Base-by-base conservation (phyloP, 116 monocot species). In the Trichopus zeylanicus region DNA sequence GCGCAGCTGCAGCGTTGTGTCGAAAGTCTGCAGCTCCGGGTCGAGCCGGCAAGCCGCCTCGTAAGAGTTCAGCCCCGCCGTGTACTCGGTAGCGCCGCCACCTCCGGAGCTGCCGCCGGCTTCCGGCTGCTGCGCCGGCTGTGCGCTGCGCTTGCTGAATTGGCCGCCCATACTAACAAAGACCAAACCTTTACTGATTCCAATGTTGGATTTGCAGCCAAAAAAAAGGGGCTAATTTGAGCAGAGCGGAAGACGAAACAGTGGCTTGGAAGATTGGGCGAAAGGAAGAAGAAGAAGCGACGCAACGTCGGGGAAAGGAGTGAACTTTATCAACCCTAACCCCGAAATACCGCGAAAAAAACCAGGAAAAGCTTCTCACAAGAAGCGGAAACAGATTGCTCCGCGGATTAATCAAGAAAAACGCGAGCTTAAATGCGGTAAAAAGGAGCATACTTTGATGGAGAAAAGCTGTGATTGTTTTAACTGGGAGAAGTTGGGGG, bases 21-120 rank as follows among this genome's bases (percentile, higher is more conserved):
- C 87, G 72, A 87, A 87, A 34, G 57, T 60, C 37, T 60, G 75
- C 15, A 86, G 61, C 34, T 81, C 77, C 19, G 86, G 81, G 27
- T 86, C 86, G 8, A 51, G 37, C 16, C 25, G 56, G 75, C 86
- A 86, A 3, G 70, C 81, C 11, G 71, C 56, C 68, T 60, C 66
- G 67, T 87, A 87, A 8, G 82, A 81, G 75, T 58, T 81, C 56
- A 86, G 69, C 42, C 75, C 81, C 2, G 42, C 61, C 21, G 31
- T 61, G 69, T 66, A 63, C 56, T 51, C 39, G 37, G 22, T 53
- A 23, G 57, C 26, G 26, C 25, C 37, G 21, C 24, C 46, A 24
- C 37, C 46, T 56, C 27, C 19, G 38, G 25, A 24, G 38, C 5
- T 26, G 47, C 11, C 48, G 20, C n/a, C 20, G 7, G 49, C 55